phyloP scores from a whole-genome alignment of 2,329 filamentous ascomycete genomes.

The Aspergillus fijiensis region DNA sequence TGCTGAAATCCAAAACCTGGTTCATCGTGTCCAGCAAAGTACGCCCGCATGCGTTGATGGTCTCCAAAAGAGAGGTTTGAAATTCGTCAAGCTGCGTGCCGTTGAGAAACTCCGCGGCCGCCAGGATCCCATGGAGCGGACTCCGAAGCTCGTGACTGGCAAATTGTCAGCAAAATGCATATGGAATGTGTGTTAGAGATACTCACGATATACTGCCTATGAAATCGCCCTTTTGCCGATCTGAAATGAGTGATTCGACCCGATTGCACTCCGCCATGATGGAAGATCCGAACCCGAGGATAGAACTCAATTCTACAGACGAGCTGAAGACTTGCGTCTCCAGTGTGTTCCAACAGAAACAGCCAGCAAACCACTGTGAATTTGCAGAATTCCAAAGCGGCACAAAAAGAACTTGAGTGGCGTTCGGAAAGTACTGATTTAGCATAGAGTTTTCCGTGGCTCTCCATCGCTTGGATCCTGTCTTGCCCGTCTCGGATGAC shows the following conservation, averaged over 20 bases:
- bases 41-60: conserved; percentile 43
- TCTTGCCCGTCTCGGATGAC: conserved; percentile 21
- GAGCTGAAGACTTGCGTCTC: conserved; percentile 40
- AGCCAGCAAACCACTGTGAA: conserved; percentile 49
- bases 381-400: conserved; percentile 53
- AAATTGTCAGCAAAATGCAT: not conserved
- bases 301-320: conserved; percentile 41
- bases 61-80: conserved; percentile 41
- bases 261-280: conserved; percentile 47
- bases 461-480: conserved; percentile 29
- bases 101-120: conserved; percentile 43
- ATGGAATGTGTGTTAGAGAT: not conserved
- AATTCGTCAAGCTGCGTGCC: conserved; percentile 41
- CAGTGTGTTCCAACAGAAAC: conserved; percentile 45
- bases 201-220: conserved; percentile 44
- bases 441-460: conserved; percentile 41
- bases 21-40: conserved; percentile 47
- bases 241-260: conserved; percentile 43
- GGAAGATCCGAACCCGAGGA: conserved; percentile 43
- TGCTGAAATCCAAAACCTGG: conserved; percentile 52
- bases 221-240: conserved; percentile 46
- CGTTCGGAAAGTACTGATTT: conserved; percentile 48
- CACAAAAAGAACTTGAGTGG: conserved; percentile 51
- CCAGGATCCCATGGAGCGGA: conserved; percentile 45
- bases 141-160: conserved; percentile 43